Base-by-base conservation (phyloP, 2,329 filamentous ascomycete species). In the Microascus cirrosus region DNA sequence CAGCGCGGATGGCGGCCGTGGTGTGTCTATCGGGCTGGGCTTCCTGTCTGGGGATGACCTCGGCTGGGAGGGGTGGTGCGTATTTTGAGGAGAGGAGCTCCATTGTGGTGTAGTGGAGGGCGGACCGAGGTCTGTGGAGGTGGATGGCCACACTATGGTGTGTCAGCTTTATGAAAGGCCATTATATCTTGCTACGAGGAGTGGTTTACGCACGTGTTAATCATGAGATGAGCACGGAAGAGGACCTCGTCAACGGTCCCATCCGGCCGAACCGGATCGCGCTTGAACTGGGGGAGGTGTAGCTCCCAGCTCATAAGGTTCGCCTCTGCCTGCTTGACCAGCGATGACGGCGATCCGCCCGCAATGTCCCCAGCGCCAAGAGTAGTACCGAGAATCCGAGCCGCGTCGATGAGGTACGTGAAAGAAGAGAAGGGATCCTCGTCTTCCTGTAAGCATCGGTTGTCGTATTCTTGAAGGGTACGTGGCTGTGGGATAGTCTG, bases 161-260 rank as follows among this genome's bases (percentile, higher is more conserved):
- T n/a, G 53, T 56, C 35, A 55, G 50, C 20, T 51, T 22, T n/a
- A 15, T n/a, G 15, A 53, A 56, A 48, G 2, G 52, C 28, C 10
- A 24, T 52, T 25, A 25, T 3, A 36, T 3, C 3, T 12, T 20
- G 11, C 4, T 3, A 42, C 4, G 18, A 12, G 18, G 13, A 12
- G 3, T 5, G 36, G 36, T n/a, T 15, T 12, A 42, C 75, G 65
- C 69, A 78, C 75, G 79, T 79, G 61, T 82, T 73, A 36, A 74
- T 79, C 65, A 95, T 89, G 83, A 95, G 93, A 61, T 89, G 86
- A 1, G 89, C 91, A 68, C 95, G 90, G 72, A 96, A 95, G 70
- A 96, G 85, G 80, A 95, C 87, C 71, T 95, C 89, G 67, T 96
- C 92, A 11, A 93, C 77, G 56, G 83, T 79, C 35, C 89, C 86